These are phyloP conservation scores for Tausonia pullulans DNA, from an alignment of 1,284 basidiomycete species.

Conservation along the genomic window DNA sequence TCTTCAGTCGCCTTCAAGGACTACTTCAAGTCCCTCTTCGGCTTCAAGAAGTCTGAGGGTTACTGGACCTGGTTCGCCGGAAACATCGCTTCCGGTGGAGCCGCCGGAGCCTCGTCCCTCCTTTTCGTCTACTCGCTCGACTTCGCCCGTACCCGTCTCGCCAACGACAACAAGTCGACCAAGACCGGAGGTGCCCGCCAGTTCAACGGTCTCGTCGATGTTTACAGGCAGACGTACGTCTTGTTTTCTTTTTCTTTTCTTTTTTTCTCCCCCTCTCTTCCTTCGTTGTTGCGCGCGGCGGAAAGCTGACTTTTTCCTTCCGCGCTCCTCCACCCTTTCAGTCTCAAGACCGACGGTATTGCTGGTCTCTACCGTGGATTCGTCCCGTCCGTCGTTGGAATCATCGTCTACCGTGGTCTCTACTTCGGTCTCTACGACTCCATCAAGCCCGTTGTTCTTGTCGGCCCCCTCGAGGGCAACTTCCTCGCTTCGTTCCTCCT, in stretches of 20 bases:
- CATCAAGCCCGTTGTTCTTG: slow-evolving; percentile 46
- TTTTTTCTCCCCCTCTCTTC: neutral
- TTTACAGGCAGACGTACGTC: slow-evolving; percentile 84
- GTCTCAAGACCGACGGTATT: slow-evolving; percentile 37
- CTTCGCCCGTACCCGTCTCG: slow-evolving; percentile 93
- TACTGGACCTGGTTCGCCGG: slow-evolving; percentile 46
- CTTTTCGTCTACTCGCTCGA: slow-evolving; percentile 97
- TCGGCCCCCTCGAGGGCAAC: slow-evolving; percentile 47
- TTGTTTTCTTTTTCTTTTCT: neutral
- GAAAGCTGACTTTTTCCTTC: too few species aligned
- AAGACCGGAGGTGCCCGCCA: slow-evolving; percentile 67
- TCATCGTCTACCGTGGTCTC: slow-evolving; percentile 51
- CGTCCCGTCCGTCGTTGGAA: slow-evolving; percentile 50
- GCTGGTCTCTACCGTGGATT: slow-evolving; percentile 51
- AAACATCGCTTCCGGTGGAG: slow-evolving; percentile 86
- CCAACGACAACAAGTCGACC: slow-evolving; percentile 89
- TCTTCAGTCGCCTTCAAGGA: slow-evolving; percentile 33
- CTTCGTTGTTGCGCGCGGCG: slow-evolving; percentile 20
- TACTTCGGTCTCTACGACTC: slow-evolving; percentile 40
- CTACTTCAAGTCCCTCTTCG: slow-evolving; percentile 42
- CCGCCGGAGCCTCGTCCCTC: slow-evolving; percentile 87
- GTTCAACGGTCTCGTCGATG: slow-evolving; percentile 66
- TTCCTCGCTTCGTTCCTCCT: slow-evolving; percentile 53
- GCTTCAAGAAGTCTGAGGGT: slow-evolving; percentile 45
- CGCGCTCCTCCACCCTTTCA: too few species aligned